phyloP scores from a whole-genome alignment of 164 flowering plant species.

The Warburgia ugandensis region DNA sequence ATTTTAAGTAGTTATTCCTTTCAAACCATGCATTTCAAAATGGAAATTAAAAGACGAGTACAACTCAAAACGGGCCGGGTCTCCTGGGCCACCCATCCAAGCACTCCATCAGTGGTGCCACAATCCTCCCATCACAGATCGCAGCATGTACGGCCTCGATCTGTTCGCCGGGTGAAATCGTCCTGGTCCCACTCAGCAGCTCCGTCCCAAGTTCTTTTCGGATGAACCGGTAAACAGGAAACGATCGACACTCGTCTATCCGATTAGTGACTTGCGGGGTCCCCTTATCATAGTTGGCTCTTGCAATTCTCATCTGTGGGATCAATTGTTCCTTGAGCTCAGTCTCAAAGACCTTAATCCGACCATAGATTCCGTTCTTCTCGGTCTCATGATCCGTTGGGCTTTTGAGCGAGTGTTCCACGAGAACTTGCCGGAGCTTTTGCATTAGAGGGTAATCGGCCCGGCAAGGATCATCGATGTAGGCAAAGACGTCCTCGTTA shows the following conservation, averaged over 20 bases:
- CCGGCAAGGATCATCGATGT: slow-evolving; percentile 17
- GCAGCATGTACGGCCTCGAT: slow-evolving; percentile 15
- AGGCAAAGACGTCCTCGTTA: slow-evolving; percentile 11
- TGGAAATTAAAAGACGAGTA: too few relatives aligned
- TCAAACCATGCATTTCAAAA: too few relatives aligned
- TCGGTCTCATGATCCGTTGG: not conserved
- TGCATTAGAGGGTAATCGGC: slow-evolving; percentile 15
- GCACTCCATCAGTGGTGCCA: slow-evolving; percentile 14
- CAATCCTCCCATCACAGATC: slow-evolving; percentile 15
- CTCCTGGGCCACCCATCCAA: slow-evolving; percentile 13
- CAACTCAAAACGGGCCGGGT: slow-evolving; percentile 2
- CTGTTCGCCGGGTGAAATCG: slow-evolving; percentile 16
- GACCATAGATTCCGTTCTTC: slow-evolving; percentile 5
- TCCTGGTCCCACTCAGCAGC: slow-evolving; percentile 10
- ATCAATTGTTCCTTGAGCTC: slow-evolving; percentile 15
- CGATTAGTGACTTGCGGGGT: slow-evolving; percentile 8
- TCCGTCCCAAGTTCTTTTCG: slow-evolving; percentile 13
- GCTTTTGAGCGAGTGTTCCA: slow-evolving; percentile 12
- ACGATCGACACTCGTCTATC: slow-evolving; percentile 13
- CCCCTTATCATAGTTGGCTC: slow-evolving; percentile 12
- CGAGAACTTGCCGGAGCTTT: slow-evolving; percentile 15
- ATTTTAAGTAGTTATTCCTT: too few relatives aligned
- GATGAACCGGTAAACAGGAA: slow-evolving; percentile 15
- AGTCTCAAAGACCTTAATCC: slow-evolving; percentile 11
- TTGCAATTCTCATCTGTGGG: slow-evolving; percentile 3